phyloP scores from a whole-genome alignment of 1,284 basidiomycete species.

The Ceratobasidium sp. region DNA sequence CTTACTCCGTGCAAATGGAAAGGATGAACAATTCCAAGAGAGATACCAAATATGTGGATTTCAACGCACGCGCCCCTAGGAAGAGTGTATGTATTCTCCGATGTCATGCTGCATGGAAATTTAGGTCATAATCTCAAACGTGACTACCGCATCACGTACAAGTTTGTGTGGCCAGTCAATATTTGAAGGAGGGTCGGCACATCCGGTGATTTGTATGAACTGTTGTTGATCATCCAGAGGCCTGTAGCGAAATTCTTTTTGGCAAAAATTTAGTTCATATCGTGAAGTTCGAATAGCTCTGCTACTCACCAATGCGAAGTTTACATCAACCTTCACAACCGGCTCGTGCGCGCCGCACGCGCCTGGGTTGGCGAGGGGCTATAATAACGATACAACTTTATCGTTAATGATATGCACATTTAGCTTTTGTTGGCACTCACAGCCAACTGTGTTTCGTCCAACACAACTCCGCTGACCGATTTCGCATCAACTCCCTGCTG shows the following conservation, averaged over 20 bases:
- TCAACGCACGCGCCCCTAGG: not conserved
- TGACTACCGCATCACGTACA: no score
- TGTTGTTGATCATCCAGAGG: constrained; percentile 18
- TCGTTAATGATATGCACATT: not conserved
- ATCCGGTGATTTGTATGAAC: not conserved
- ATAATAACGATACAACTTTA: not conserved
- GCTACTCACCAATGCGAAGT: no score
- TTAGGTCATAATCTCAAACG: no score
- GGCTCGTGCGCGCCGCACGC: constrained; percentile 50
- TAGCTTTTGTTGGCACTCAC: not conserved
- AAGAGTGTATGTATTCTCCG: not conserved
- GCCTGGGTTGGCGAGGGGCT: constrained; percentile 49
- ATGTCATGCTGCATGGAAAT: not conserved
- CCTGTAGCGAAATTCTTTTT: constrained; percentile 20
- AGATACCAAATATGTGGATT: not conserved
- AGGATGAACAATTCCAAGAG: not conserved
- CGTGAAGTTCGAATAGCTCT: no score
- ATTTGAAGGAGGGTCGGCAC: constrained; percentile 36
- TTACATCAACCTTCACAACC: no score
- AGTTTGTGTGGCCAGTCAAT: not conserved
- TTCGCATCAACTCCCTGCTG: constrained; percentile 11
- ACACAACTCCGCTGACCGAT: not conserved
- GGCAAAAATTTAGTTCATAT: no score
- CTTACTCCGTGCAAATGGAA: not conserved
- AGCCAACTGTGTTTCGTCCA: constrained; percentile 23